Percentiles rank a stretch among this genome's conserved stretches.
Conservation (phyloP, 768 basidiomycete genomes). For the Cyclocybe aegerita region DNA sequence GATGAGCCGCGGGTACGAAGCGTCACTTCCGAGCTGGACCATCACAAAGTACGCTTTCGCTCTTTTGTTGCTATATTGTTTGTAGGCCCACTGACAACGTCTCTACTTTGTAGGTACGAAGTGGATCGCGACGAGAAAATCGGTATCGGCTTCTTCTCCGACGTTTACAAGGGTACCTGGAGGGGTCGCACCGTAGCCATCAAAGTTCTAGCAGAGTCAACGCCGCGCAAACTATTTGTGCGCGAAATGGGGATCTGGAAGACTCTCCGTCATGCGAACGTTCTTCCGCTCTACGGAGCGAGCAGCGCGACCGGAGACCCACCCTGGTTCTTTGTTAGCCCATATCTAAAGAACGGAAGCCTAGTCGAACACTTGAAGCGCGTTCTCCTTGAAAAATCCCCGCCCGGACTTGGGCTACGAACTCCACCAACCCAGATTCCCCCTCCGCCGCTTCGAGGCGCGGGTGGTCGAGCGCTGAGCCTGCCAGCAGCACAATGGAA, state of each 20-base stretch:
- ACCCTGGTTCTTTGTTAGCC: conserved; percentile 80
- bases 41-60: conserved; percentile 55
- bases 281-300: conserved; percentile 76
- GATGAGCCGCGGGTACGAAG: conserved; percentile 47
- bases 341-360: conserved; percentile 66
- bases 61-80: not conserved
- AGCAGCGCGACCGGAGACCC: conserved; percentile 67
- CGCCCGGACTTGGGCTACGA: conserved; percentile 20
- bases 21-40: conserved; percentile 67
- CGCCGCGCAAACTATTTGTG: conserved; percentile 64
- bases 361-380: conserved; percentile 57
- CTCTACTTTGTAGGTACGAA: conserved; percentile 51
- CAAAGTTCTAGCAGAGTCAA: conserved; percentile 66
- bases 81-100: not conserved
- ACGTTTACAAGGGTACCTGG: conserved; percentile 80
- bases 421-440: conserved; percentile 5
- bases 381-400: conserved; percentile 23
- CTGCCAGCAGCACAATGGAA: conserved; percentile 12
- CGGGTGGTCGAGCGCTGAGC: conserved; percentile 11
- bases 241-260: conserved; percentile 76
- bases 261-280: conserved; percentile 62
- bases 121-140: conserved; percentile 69
- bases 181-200: conserved; percentile 62
- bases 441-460: conserved; percentile 1
- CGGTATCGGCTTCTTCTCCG: conserved; percentile 73